Evolutionary conservation across 225 moss, liverwort and hornwort genomes (phyloP).

Genomic region (Takakia lepidozioides): DNA sequence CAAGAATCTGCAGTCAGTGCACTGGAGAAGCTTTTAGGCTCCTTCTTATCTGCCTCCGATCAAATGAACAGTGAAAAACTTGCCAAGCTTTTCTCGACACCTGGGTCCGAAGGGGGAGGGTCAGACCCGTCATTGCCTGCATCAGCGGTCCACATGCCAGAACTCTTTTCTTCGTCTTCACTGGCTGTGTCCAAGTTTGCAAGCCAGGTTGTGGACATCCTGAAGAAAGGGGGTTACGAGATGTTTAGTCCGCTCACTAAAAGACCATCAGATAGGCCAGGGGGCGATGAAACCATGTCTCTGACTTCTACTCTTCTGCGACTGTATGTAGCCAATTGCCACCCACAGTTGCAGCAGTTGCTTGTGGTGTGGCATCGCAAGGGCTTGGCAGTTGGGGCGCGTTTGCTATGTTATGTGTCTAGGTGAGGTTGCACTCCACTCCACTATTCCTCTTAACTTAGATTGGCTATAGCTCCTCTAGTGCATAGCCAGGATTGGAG

Average conservation of each 20-base stretch:
- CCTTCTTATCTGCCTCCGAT: conserved; percentile 70
- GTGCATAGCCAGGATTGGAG: no score
- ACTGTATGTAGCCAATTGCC: conserved; percentile 60
- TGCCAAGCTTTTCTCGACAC: conserved; percentile 28
- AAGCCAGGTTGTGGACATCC: conserved; percentile 57
- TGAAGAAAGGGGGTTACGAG: conserved; percentile 73
- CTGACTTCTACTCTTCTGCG: conserved; percentile 65
- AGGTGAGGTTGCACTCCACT: no score
- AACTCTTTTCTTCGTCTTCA: conserved; percentile 29
- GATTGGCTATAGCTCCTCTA: no score
- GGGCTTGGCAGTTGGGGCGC: conserved; percentile 78
- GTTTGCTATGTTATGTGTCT: conserved; percentile 81
- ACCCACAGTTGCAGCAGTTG: conserved; percentile 74
- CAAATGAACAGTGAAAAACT: conserved; percentile 52
- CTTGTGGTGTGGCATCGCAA: conserved; percentile 81
- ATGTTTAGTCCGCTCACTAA: conserved; percentile 58
- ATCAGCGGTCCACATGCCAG: conserved; percentile 19
- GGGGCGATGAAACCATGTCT: conserved; percentile 55
- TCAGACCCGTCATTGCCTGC: conserved; percentile 14
- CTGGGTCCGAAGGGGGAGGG: conserved; percentile 15
- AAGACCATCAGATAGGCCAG: conserved; percentile 37
- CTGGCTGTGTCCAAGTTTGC: conserved; percentile 63
- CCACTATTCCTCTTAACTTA: no score
- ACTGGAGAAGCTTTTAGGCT: conserved; percentile 60
- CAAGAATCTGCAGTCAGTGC: conserved; percentile 50